Percentiles rank a stretch among this genome's conserved stretches.
phyloP scores from a whole-genome alignment of 306 rosid genomes.

The Aeschynomene evenia region DNA sequence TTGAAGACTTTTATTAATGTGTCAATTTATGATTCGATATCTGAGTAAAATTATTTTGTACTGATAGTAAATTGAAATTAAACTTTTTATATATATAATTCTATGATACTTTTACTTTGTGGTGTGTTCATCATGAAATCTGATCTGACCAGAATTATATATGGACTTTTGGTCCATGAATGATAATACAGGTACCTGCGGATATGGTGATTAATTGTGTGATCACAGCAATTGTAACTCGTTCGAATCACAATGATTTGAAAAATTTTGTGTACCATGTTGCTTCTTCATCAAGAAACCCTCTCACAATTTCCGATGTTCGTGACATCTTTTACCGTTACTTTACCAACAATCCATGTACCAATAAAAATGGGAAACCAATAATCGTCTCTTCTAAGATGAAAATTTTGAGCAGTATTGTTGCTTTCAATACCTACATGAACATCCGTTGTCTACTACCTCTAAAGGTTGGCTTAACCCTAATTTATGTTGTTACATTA shows the following conservation, averaged over 20 bases:
- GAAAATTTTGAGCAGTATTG: background rate
- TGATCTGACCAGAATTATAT: no score
- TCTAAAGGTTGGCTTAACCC: slow-evolving; percentile 32
- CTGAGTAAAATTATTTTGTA: no score
- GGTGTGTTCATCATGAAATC: no score
- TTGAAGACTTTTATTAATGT: no score
- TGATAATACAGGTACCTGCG: slow-evolving; percentile 46
- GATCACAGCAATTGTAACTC: slow-evolving; percentile 32
- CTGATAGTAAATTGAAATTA: background rate
- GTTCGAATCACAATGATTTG: slow-evolving; percentile 12
- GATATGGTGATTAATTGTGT: slow-evolving; percentile 51
- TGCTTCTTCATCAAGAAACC: slow-evolving; percentile 40
- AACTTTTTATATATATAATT: no score
- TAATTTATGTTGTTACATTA: no score
- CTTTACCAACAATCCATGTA: slow-evolving; percentile 26
- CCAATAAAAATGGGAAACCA: slow-evolving; percentile 27
- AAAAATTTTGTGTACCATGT: slow-evolving; percentile 40
- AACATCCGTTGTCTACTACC: slow-evolving; percentile 29
- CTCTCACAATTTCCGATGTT: slow-evolving; percentile 10
- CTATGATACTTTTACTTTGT: no score
- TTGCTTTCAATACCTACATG: slow-evolving; percentile 26
- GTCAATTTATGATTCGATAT: no score
- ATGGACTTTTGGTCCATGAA: background rate
- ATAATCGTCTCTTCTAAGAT: background rate
- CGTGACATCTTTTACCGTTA: background rate